These are phyloP conservation scores for Chalciporus piperatus DNA, from an alignment of 768 basidiomycete genomes.

Conservation along the genomic window DNA sequence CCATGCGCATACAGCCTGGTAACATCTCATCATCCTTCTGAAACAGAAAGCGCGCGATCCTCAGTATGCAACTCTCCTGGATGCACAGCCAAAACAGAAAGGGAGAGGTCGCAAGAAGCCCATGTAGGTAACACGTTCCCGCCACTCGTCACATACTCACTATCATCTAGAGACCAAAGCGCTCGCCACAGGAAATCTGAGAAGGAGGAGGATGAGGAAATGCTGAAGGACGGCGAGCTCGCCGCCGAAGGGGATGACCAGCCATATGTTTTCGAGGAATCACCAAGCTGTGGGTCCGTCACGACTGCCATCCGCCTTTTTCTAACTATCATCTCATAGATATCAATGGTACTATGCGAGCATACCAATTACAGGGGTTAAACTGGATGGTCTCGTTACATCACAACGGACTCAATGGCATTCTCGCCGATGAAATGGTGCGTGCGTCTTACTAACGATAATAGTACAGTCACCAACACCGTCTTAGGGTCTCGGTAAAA, in stretches of 20 bases:
- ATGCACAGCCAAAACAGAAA: conserved; percentile 81
- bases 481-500: conserved; percentile 90
- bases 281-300: conserved; percentile 69
- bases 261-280: conserved; percentile 92
- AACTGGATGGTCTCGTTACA: conserved; percentile 98
- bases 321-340: conserved; percentile 43
- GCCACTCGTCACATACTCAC: conserved; percentile 2
- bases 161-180: conserved; percentile 55
- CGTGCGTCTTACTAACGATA: conserved; percentile 7
- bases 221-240: conserved; percentile 82
- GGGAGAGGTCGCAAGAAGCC: conserved; percentile 85
- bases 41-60: conserved; percentile 83
- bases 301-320: background rate
- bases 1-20: background rate
- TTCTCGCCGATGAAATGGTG: conserved; percentile 96
- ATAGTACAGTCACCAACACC: background rate
- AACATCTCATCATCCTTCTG: background rate
- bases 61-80: conserved; percentile 86
- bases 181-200: conserved; percentile 92
- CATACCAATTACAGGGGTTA: conserved; percentile 92
- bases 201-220: conserved; percentile 97
- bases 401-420: conserved; percentile 95
- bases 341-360: conserved; percentile 86
- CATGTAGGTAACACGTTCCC: conserved; percentile 41
- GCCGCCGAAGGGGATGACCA: conserved; percentile 82